Conservation (phyloP, 768 basidiomycete genomes). For the Steccherinum ochraceum region DNA sequence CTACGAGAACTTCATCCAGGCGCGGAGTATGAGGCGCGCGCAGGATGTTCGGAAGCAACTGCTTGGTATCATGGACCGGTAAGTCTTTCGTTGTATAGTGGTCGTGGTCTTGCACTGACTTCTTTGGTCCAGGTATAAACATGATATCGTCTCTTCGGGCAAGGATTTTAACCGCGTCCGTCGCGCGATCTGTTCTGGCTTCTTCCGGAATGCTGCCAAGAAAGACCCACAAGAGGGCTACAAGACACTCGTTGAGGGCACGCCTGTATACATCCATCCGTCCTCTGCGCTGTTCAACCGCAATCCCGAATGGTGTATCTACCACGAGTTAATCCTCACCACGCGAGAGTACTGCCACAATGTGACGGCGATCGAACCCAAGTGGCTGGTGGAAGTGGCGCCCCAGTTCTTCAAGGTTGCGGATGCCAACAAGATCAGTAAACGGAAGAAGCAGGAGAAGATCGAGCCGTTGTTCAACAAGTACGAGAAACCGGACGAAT, state of each 20-base stretch:
- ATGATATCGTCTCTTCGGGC: constrained; percentile 91
- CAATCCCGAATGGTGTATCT: constrained; percentile 92
- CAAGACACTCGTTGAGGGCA: constrained; percentile 95
- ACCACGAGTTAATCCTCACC: constrained; percentile 93
- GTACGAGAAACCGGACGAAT: constrained; percentile 91
- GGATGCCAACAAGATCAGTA: constrained; percentile 97
- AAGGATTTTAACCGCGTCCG: constrained; percentile 90
- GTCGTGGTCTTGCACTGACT: constrained; percentile 11
- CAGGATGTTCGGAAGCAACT: constrained; percentile 98
- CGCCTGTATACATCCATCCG: constrained; percentile 98
- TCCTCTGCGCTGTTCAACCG: constrained; percentile 96
- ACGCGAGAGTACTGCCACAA: constrained; percentile 94
- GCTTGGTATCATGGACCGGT: constrained; percentile 98
- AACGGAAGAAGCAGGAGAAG: constrained; percentile 93
- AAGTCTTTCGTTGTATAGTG: constrained; percentile 21
- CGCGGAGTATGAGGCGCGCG: constrained; percentile 92
- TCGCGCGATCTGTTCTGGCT: constrained; percentile 94
- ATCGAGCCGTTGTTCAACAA: constrained; percentile 96
- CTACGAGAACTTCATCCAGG: constrained; percentile 98
- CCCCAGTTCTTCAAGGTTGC: constrained; percentile 99
- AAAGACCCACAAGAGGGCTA: constrained; percentile 98
- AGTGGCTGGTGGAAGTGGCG: constrained; percentile 97
- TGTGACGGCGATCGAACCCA: constrained; percentile 93
- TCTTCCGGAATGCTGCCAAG: constrained; percentile 97
- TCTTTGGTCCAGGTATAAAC: constrained; percentile 70